Evolutionary conservation across 345 rosid genomes (phyloP).

Genomic region (Camelina sativa): DNA sequence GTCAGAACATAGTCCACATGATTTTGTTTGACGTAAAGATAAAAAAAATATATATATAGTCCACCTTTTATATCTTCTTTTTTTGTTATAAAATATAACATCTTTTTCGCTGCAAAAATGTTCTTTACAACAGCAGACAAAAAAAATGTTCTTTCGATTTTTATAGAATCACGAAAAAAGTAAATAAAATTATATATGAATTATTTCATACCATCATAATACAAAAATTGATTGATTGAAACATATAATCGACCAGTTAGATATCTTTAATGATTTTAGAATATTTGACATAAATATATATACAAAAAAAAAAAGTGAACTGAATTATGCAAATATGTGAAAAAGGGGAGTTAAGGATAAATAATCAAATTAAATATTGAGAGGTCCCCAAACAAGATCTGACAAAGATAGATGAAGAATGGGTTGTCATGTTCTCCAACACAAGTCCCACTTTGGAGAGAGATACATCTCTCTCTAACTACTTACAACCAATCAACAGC

Average conservation of each 20-base stretch:
- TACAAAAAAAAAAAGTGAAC: neutral
- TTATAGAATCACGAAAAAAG: conserved; percentile 23
- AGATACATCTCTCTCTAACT: conserved; percentile 37
- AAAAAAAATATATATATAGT: neutral
- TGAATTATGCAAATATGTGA: neutral
- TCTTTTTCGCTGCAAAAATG: conserved; percentile 30
- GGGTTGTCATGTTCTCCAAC: conserved; percentile 52
- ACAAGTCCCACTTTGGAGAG: conserved; percentile 46
- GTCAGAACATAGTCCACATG: conserved; percentile 44
- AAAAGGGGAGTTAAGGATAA: conserved; percentile 29
- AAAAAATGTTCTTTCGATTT: conserved; percentile 27
- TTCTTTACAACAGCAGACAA: conserved; percentile 35
- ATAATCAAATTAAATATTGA: conserved; percentile 27
- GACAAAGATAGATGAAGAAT: conserved; percentile 45
- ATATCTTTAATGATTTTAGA: conserved; percentile 28
- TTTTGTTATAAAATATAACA: conserved; percentile 31
- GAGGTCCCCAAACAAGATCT: conserved; percentile 46
- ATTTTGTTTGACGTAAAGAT: conserved; percentile 34
- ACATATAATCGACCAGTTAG: conserved; percentile 37
- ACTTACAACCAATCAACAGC: conserved; percentile 47
- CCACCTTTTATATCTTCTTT: conserved; percentile 31
- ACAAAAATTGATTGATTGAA: conserved; percentile 35
- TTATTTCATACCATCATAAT: conserved; percentile 32
- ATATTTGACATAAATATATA: conserved; percentile 22
- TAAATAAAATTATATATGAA: conserved; percentile 16